A percentile compares a stretch with the other conserved stretches of the same genome.
These are phyloP conservation scores for Trichocladium antarcticum DNA, from an alignment of 495 filamentous ascomycete genomes.

Conservation along the genomic window DNA sequence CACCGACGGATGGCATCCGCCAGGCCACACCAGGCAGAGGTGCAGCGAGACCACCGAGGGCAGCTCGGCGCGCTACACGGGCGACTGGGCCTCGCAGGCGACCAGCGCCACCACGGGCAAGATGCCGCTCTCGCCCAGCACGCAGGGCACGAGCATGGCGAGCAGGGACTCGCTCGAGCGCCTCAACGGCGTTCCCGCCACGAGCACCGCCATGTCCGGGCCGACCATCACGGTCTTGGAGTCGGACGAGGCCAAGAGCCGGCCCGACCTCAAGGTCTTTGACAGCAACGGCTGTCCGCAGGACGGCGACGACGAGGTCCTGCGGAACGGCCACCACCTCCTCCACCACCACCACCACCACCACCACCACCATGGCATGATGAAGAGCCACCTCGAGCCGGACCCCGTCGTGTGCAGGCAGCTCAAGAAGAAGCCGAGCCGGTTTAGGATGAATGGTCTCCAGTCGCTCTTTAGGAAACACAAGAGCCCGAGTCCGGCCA, in stretches of 20 bases:
- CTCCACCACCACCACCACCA: too few relatives aligned
- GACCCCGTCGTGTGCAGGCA: slow-evolving; percentile 19
- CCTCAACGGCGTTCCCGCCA: slow-evolving; percentile 30
- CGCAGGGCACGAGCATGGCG: slow-evolving; percentile 46
- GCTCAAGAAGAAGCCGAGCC: slow-evolving; percentile 40
- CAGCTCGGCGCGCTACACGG: slow-evolving; percentile 36
- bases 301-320: slow-evolving; percentile 3
- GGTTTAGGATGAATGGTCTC: slow-evolving; percentile 37
- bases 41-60: slow-evolving; percentile 44
- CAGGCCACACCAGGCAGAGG: slow-evolving; percentile 32
- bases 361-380: too few relatives aligned
- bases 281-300: slow-evolving; percentile 2
- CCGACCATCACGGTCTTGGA: neutral
- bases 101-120: slow-evolving; percentile 46
- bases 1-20: slow-evolving; percentile 17
- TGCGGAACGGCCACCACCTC: slow-evolving; percentile 7
- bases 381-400: slow-evolving; percentile 22
- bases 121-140: slow-evolving; percentile 48
- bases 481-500: slow-evolving; percentile 33
- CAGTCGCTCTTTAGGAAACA: slow-evolving; percentile 33
- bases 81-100: slow-evolving; percentile 44
- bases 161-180: slow-evolving; percentile 41
- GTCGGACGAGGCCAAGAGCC: slow-evolving; percentile 12
- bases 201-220: slow-evolving; percentile 5
- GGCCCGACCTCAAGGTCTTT: slow-evolving; percentile 11